Conservation (phyloP, 2,329 filamentous ascomycete species). For the Cladosporium sp. region DNA sequence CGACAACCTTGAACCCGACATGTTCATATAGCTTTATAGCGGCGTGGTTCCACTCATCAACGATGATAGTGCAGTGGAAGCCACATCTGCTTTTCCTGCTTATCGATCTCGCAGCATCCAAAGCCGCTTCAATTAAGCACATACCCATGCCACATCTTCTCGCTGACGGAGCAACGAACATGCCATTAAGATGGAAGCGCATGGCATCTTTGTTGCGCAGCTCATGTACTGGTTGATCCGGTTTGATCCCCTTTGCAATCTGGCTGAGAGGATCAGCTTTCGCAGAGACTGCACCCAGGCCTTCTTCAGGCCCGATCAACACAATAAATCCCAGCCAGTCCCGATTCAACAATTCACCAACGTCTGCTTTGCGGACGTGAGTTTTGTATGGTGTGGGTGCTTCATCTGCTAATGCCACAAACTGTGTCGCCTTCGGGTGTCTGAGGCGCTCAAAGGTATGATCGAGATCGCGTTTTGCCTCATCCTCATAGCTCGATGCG, state of each 20-base stretch:
- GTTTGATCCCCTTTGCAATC: background rate
- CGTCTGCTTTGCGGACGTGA: background rate
- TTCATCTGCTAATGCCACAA: constrained; percentile 24
- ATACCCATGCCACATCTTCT: constrained; percentile 33
- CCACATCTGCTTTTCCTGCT: constrained; percentile 3
- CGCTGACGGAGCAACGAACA: constrained; percentile 33
- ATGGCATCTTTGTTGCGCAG: background rate
- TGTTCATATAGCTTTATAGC: constrained; percentile 32
- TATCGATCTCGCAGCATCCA: constrained; percentile 22
- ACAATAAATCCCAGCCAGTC: constrained; percentile 33
- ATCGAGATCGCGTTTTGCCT: constrained; percentile 24
- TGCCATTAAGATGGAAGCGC: constrained; percentile 32
- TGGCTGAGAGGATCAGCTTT: constrained; percentile 23
- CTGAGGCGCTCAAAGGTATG: constrained; percentile 29
- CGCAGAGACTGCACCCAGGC: constrained; percentile 19
- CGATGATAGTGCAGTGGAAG: constrained; percentile 26
- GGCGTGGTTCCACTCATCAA: constrained; percentile 30
- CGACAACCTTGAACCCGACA: constrained; percentile 30
- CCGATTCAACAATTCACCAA: constrained; percentile 16
- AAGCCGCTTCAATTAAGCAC: constrained; percentile 30
- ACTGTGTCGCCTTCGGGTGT: constrained; percentile 30
- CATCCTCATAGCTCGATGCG: constrained; percentile 32
- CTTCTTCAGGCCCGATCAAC: constrained; percentile 29
- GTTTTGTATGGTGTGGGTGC: background rate
- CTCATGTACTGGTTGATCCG: background rate